Conservation (phyloP, 306 rosid genomes). For the Aeschynomene evenia region DNA sequence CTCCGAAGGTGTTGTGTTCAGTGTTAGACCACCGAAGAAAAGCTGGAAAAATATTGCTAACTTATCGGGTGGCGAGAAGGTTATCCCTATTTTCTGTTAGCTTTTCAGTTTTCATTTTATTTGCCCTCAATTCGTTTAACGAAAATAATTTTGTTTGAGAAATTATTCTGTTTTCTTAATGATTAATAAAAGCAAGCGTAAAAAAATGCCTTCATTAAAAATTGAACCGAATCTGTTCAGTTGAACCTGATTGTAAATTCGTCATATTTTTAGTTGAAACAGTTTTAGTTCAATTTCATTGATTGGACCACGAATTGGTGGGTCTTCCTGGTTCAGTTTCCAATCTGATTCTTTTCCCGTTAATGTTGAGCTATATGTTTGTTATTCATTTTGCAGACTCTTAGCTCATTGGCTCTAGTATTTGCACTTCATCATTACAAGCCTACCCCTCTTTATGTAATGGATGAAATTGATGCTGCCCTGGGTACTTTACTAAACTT, state of each 20-base stretch:
- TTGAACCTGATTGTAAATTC: not conserved
- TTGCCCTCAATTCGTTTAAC: not conserved
- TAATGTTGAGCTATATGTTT: conserved; percentile 8
- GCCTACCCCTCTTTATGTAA: conserved; percentile 95
- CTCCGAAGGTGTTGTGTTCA: conserved; percentile 97
- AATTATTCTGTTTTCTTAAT: not conserved
- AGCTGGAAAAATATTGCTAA: conserved; percentile 99
- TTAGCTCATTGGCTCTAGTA: conserved; percentile 96
- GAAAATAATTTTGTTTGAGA: not conserved
- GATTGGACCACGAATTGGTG: not conserved
- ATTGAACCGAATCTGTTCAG: not conserved
- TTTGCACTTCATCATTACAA: conserved; percentile 98
- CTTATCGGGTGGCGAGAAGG: conserved; percentile 99
- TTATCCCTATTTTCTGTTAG: conserved; percentile 16
- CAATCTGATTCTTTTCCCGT: not conserved
- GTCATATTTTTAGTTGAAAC: too few species aligned
- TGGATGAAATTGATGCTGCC: conserved; percentile 99
- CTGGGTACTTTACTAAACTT: conserved; percentile 50
- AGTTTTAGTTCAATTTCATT: too few species aligned
- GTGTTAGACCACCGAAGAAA: conserved; percentile 97
- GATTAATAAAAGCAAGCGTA: not conserved
- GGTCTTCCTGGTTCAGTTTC: not conserved
- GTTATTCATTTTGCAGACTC: conserved; percentile 62
- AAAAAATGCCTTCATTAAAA: not conserved
- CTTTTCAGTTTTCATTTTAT: not conserved